Evolutionary conservation across 2,329 filamentous ascomycete genomes (phyloP), one percentile per base, ranked within the genome.

Genomic region (Lecanoromycetidae sp.): DNA sequence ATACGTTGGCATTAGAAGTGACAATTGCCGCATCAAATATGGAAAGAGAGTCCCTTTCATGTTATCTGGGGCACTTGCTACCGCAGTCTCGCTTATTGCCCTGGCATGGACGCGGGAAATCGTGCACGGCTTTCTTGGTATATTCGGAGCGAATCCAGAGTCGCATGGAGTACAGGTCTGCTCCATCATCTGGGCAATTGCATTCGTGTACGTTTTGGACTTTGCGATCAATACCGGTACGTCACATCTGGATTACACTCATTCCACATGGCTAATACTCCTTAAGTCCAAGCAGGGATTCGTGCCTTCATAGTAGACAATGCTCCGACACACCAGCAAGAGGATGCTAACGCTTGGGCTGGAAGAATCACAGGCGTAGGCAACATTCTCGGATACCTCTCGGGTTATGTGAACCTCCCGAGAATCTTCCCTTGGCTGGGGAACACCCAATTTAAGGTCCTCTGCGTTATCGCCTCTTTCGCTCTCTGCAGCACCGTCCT

Each of bases 221-320:
- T 91, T 96, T 63, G 80, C 88, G 57, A 91, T 96, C 68, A 96
- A 96, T 65, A 91, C 88, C 48, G 82, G 80, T 84, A 67, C n/a
- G n/a, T n/a, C n/a, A 57, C 71, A 64, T 50, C 43, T 7, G 8
- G 10, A 10, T 22, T 26, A 12, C 29, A 17, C 44, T 8, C n/a
- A 8, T 13, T 19, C n/a, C 6, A 20, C 17, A 26, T 13, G 30
- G 27, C 44, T 46, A 29, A 46, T 22, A 27, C 50, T 25, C 41
- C 12, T 12, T 5, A 54, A 76, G 86, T 96, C 27, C 90, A 96
- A 74, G 90, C 91, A 40, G 84, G 80, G 4, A 84, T 95, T 58
- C 77, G 88, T 54, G 87, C 88, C 20, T 94, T 93, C 61, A 94
- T 96, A 46, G 84, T 95, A 20, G 90, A 96, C 60, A 90, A 87